These are phyloP conservation scores for Lecanoromycetidae sp. DNA, from an alignment of 2,329 filamentous ascomycete species.

Conservation along the genomic window DNA sequence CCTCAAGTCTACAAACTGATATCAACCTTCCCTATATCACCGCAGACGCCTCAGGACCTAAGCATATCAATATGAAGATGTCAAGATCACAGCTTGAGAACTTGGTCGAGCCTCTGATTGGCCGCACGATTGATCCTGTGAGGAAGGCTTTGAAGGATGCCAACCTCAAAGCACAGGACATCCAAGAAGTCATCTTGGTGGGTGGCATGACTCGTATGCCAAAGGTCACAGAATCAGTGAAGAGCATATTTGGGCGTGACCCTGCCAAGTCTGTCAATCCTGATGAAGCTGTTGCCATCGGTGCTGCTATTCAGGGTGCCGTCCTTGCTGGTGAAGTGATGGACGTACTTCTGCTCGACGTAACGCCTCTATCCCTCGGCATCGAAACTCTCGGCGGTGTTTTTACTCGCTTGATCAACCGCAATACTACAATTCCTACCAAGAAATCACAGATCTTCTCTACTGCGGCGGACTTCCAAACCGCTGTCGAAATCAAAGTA, in stretches of 20 bases:
- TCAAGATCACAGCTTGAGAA: slow-evolving; percentile 84
- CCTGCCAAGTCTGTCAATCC: slow-evolving; percentile 98
- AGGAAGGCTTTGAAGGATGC: slow-evolving; percentile 97
- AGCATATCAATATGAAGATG: slow-evolving; percentile 97
- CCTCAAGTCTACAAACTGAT: slow-evolving; percentile 86
- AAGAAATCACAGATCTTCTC: slow-evolving; percentile 99
- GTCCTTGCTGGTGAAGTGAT: slow-evolving; percentile 94
- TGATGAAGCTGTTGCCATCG: slow-evolving; percentile 94
- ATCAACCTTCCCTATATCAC: slow-evolving; percentile 99
- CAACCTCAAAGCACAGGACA: slow-evolving; percentile 78
- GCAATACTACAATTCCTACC: slow-evolving; percentile 97
- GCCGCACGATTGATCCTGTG: slow-evolving; percentile 76
- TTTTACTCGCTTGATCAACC: slow-evolving; percentile 96
- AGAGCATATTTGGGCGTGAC: slow-evolving; percentile 91
- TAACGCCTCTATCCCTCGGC: slow-evolving; percentile 91
- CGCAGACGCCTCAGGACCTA: slow-evolving; percentile 84
- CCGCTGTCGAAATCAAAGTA: slow-evolving; percentile 98
- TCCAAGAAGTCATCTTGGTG: slow-evolving; percentile 94
- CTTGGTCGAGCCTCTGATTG: slow-evolving; percentile 82
- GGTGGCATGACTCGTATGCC: slow-evolving; percentile 99
- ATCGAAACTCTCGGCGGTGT: slow-evolving; percentile 97
- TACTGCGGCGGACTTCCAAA: slow-evolving; percentile 95
- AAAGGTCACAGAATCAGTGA: slow-evolving; percentile 92
- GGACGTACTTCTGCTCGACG: slow-evolving; percentile 87
- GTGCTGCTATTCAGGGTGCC: slow-evolving; percentile 93